These are phyloP conservation scores for Maudiozyma bulderi DNA, from an alignment of 805 yeast genomes.

Conservation along the genomic window DNA sequence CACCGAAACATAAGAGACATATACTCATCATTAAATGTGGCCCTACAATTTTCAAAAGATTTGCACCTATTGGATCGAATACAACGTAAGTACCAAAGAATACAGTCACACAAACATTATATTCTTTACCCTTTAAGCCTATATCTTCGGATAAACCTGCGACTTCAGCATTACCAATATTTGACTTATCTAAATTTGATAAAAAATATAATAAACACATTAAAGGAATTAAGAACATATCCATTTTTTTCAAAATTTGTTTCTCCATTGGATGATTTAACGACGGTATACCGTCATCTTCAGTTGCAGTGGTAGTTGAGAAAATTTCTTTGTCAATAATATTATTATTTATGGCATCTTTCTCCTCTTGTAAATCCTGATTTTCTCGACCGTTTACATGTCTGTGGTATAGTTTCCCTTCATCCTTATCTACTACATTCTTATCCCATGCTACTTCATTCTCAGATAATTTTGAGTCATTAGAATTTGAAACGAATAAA, in stretches of 20 bases:
- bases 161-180: constrained; percentile 49
- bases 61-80: constrained; percentile 33
- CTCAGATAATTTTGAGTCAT: not conserved
- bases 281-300: constrained; percentile 22
- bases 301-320: constrained; percentile 16
- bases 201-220: constrained; percentile 36
- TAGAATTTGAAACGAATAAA: not conserved
- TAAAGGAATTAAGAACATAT: constrained; percentile 35
- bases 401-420: not conserved
- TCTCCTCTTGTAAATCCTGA: not conserved
- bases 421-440: not conserved
- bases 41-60: constrained; percentile 31
- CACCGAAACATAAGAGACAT: constrained; percentile 32
- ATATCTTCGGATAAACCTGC: constrained; percentile 41
- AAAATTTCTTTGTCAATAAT: constrained; percentile 11
- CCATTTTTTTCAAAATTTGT: constrained; percentile 34
- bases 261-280: constrained; percentile 26
- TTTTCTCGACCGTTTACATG: not conserved
- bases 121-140: constrained; percentile 32
- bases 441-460: not conserved
- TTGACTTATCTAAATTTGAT: constrained; percentile 44
- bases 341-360: not conserved
- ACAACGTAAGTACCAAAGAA: constrained; percentile 38
- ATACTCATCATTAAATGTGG: constrained; percentile 29
- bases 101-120: constrained; percentile 36